Conservation (phyloP, 2,329 filamentous ascomycete species). For the Fusarium caatingaense region DNA sequence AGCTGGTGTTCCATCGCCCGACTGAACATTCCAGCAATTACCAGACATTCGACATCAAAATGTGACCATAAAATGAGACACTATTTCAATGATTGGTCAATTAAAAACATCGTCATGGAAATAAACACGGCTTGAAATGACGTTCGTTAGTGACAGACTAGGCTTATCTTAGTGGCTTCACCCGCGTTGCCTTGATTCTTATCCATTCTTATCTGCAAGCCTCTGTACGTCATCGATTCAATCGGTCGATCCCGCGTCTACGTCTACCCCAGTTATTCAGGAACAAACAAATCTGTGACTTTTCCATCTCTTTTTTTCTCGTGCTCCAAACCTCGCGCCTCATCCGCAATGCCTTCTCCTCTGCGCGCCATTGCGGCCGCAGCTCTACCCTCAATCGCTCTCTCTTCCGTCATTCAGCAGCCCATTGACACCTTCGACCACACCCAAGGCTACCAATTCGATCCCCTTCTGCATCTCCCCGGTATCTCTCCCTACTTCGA, state of each 20-base stretch:
- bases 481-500: slow-evolving; percentile 45
- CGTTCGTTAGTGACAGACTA: background rate
- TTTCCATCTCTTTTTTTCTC: background rate
- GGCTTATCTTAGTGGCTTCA: background rate
- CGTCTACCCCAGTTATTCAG: background rate
- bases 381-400: background rate
- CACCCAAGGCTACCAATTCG: slow-evolving; percentile 40
- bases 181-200: background rate
- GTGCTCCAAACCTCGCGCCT: background rate
- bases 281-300: background rate
- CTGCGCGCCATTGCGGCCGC: slow-evolving; percentile 11
- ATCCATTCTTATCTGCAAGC: background rate
- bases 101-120: background rate
- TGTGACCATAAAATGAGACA: background rate
- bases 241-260: background rate
- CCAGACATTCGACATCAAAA: background rate
- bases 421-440: slow-evolving; percentile 36
- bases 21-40: background rate
- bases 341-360: slow-evolving; percentile 11
- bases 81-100: background rate
- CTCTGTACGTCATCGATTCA: slow-evolving; percentile 4
- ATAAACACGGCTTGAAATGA: background rate
- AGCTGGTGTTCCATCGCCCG: background rate
- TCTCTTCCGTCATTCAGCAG: slow-evolving; percentile 27
- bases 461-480: slow-evolving; percentile 40